A percentile compares a stretch with the other conserved stretches of the same genome.
phyloP scores from a whole-genome alignment of 495 filamentous ascomycete species.

The Pyrenopolyporus hunteri region DNA sequence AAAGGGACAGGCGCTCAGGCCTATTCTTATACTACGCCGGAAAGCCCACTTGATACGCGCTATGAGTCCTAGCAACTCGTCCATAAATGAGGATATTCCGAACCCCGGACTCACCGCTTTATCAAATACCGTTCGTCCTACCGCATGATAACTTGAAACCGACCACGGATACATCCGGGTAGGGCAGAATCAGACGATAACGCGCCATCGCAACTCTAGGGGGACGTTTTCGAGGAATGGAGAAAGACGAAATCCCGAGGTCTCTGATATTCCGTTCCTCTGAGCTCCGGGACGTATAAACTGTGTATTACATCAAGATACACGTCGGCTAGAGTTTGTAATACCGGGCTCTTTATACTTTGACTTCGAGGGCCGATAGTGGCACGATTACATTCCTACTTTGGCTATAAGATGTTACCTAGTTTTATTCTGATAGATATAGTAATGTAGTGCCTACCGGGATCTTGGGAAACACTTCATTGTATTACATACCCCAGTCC shows the following conservation, averaged over 20 bases:
- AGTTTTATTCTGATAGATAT: no score
- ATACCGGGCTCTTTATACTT: not conserved
- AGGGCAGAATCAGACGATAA: not conserved
- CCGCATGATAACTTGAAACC: constrained; percentile 18
- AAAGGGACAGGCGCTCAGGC: not conserved
- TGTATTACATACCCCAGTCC: constrained; percentile 1
- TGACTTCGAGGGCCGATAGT: not conserved
- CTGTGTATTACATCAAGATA: not conserved
- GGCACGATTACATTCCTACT: constrained; percentile 4
- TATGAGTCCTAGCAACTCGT: not conserved
- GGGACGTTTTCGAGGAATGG: not conserved
- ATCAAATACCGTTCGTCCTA: constrained; percentile 4
- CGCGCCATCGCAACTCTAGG: constrained; percentile 6
- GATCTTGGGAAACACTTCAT: no score
- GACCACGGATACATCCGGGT: constrained; percentile 1
- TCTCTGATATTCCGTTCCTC: not conserved
- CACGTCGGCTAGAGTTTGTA: constrained; percentile 18
- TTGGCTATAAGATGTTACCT: not conserved
- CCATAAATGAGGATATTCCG: not conserved
- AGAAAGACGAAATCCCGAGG: not conserved
- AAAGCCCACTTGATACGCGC: not conserved
- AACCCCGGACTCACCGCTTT: constrained; percentile 25
- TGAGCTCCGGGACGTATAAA: constrained; percentile 10
- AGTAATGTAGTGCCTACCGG: no score
- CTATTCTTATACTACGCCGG: constrained; percentile 5